A percentile compares a stretch with the other conserved stretches of the same genome.
Conservation (phyloP, 1,139 yeast genomes). For the Taphrina pruni region DNA sequence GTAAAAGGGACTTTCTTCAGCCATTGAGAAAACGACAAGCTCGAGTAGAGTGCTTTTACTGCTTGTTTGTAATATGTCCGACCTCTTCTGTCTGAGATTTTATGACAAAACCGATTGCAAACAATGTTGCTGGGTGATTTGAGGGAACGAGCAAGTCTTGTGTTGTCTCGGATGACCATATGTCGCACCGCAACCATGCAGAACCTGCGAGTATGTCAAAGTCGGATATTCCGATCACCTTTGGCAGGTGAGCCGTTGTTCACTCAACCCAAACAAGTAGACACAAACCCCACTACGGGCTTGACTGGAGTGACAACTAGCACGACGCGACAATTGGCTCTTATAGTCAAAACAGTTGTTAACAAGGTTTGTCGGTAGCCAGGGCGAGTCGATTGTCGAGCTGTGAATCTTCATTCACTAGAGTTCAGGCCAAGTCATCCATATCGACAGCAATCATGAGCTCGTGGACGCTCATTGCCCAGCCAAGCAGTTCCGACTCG, state of each 20-base stretch:
- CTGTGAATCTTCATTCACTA: too few relatives aligned
- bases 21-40: background rate
- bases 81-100: too few relatives aligned
- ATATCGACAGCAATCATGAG: slow-evolving; percentile 15
- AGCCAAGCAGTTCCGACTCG: slow-evolving; percentile 54
- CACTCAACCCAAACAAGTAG: slow-evolving; percentile 2
- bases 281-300: slow-evolving; percentile 10
- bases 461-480: slow-evolving; percentile 38
- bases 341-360: background rate
- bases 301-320: background rate
- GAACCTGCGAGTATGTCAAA: background rate
- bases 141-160: too few relatives aligned
- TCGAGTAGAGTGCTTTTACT: too few relatives aligned
- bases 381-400: too few relatives aligned
- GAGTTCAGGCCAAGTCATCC: background rate
- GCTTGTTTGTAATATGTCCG: too few relatives aligned
- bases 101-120: too few relatives aligned
- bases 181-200: too few relatives aligned
- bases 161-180: too few relatives aligned
- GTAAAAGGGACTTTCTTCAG: slow-evolving; percentile 29
- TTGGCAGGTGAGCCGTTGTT: background rate
- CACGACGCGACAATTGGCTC: slow-evolving; percentile 5
- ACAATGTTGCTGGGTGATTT: too few relatives aligned
- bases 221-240: background rate
- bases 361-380: too few relatives aligned